Conservation (phyloP, 352 stramenopile species). For the Globisporangium radiosum region DNA sequence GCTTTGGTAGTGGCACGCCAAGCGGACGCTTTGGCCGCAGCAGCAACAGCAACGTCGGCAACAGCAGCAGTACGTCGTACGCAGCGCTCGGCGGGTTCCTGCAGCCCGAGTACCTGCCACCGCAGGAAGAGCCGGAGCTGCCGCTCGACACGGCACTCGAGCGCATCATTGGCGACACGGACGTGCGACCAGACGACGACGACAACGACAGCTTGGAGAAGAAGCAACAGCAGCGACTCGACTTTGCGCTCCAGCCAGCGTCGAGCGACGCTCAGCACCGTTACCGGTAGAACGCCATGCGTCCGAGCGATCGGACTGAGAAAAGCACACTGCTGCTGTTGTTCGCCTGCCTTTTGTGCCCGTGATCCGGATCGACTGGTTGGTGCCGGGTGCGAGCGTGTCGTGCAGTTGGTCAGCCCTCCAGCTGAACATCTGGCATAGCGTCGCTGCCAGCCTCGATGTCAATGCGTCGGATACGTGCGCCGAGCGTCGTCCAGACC, state of each 20-base stretch:
- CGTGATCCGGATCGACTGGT: too few relatives aligned
- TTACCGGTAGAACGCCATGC: conserved; percentile 24
- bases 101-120: conserved; percentile 40
- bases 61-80: conserved; percentile 23
- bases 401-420: too few relatives aligned
- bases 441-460: too few relatives aligned
- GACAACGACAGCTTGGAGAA: conserved; percentile 7
- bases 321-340: too few relatives aligned
- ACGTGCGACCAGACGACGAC: conserved; percentile 13
- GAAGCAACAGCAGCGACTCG: conserved; percentile 10
- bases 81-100: conserved; percentile 60
- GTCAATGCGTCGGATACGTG: too few relatives aligned
- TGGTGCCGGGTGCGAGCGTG: too few relatives aligned
- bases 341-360: too few relatives aligned
- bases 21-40: not conserved
- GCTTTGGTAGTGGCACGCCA: not conserved
- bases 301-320: not conserved
- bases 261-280: conserved; percentile 20
- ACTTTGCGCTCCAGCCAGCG: conserved; percentile 16
- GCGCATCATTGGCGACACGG: conserved; percentile 22
- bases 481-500: too few relatives aligned
- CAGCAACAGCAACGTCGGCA: conserved; percentile 1
- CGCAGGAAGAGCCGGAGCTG: conserved; percentile 37
- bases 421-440: too few relatives aligned
- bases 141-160: conserved; percentile 35